phyloP scores from a whole-genome alignment of 441 rosid genomes.

The Bocquillonia castaneifolia region DNA sequence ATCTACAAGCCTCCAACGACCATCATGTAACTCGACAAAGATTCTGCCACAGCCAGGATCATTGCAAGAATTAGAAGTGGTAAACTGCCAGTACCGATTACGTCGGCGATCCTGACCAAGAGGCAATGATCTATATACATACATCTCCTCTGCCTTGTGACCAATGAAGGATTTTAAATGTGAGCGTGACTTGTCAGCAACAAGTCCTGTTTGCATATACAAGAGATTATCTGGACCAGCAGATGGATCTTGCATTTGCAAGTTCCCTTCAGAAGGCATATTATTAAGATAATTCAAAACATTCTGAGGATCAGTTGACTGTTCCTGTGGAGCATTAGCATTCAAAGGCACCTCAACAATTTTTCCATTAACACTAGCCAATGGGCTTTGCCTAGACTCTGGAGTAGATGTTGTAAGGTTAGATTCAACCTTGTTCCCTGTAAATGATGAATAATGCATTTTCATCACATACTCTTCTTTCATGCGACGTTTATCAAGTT shows the following conservation, averaged over 20 bases:
- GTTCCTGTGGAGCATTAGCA: slow-evolving; percentile 35
- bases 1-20: slow-evolving; percentile 79
- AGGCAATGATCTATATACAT: slow-evolving; percentile 73
- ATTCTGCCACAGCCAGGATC: slow-evolving; percentile 87
- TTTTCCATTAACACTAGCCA: slow-evolving; percentile 31
- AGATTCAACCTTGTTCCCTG: slow-evolving; percentile 42
- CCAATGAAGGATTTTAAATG: slow-evolving; percentile 68
- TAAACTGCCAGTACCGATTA: slow-evolving; percentile 79
- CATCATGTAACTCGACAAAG: slow-evolving; percentile 66
- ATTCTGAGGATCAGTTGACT: slow-evolving; percentile 36
- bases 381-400: slow-evolving; percentile 49
- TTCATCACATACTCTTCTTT: slow-evolving; percentile 61
- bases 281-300: slow-evolving; percentile 32
- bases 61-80: slow-evolving; percentile 54
- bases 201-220: slow-evolving; percentile 52
- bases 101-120: slow-evolving; percentile 85
- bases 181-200: slow-evolving; percentile 63
- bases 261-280: slow-evolving; percentile 40
- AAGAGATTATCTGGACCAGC: slow-evolving; percentile 45
- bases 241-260: slow-evolving; percentile 52
- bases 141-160: slow-evolving; percentile 74
- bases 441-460: slow-evolving; percentile 41
- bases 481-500: slow-evolving; percentile 75
- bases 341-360: slow-evolving; percentile 25
- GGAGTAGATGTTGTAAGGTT: slow-evolving; percentile 30